Percentiles rank a stretch among this genome's conserved stretches.
phyloP scores from a whole-genome alignment of 1,284 basidiomycete genomes.

The Moniliella sp. region DNA sequence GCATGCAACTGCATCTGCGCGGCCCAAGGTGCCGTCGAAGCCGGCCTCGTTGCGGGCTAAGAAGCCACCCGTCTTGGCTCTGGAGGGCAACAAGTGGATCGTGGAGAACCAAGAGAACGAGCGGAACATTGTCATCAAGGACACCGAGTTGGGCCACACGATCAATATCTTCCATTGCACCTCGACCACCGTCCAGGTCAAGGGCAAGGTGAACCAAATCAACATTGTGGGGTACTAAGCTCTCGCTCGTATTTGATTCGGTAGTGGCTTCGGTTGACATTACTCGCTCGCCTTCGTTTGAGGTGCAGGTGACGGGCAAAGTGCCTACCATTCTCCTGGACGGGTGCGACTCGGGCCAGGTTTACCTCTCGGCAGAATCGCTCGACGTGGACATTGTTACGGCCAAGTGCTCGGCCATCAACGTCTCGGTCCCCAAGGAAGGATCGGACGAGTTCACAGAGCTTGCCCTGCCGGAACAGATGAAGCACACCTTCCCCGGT shows the following conservation, averaged over 20 bases:
- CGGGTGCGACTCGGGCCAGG: conserved; percentile 77
- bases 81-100: conserved; percentile 84
- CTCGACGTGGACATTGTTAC: conserved; percentile 57
- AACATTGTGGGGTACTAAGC: conserved; percentile 69
- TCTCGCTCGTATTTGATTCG: conserved; percentile 66
- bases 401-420: conserved; percentile 81
- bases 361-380: conserved; percentile 66
- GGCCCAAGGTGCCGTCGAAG: conserved; percentile 11
- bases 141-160: conserved; percentile 59
- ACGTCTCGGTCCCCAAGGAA: conserved; percentile 66
- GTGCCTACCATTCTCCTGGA: conserved; percentile 84
- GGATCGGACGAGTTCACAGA: conserved; percentile 82
- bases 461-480: conserved; percentile 79
- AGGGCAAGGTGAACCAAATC: conserved; percentile 63
- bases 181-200: conserved; percentile 61
- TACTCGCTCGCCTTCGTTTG: conserved; percentile 76
- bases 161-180: conserved; percentile 83
- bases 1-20: conserved; percentile 1
- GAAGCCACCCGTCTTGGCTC: conserved; percentile 70
- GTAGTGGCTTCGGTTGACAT: conserved; percentile 71
- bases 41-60: conserved; percentile 38
- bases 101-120: conserved; percentile 91
- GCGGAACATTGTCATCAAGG: conserved; percentile 49
- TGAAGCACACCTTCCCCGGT: too few relatives aligned
- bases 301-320: conserved; percentile 67